Evolutionary conservation across 116 monocot genomes (phyloP), one percentile per base, ranked within the genome.

Genomic region (Phalaenopsis hybrid): DNA sequence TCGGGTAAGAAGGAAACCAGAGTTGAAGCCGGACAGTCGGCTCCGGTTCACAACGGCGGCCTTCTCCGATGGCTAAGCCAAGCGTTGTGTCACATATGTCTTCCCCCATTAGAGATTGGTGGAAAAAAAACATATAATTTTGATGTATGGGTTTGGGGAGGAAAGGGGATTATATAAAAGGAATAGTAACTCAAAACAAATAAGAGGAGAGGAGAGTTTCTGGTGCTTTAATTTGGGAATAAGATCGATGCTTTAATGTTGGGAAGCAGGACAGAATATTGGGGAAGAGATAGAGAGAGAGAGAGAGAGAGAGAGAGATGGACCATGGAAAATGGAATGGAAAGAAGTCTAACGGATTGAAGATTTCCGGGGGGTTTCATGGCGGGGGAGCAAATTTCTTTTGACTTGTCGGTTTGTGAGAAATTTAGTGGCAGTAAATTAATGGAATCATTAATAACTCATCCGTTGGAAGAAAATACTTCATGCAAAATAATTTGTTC

Each of bases 61-160:
- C 44, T 4, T 34, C 0, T 16, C 70, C 73, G 18, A 84, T 31
- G 44, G 57, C 65, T 15, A 84, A 79, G 59, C 79, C 79, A 5
- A 84, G 84, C 4, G 69, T 55, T 28, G 75, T 76, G 44, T 84
- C 75, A 45, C 84, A 80, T n/a, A 76, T 33, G 3, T 75, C 44
- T 65, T 23, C 23, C 5, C 21, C 61, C 52, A 75, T 75, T 55
- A 15, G 13, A 55, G 55, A 55, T 55, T 13, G 13, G 17, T 28
- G 6, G 20, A 45, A 17, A 75, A 45, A 45, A 1, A 44, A 7
- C 44, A 45, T 11, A 13, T 4, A 1, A 13, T 31, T 13, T 23
- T 72, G 72, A 13, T 72, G 37, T 12, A 9, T 6, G 34, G 37
- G 7, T 41, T 25, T 72, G 34, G 2, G 10, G 11, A 31, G 37